Evolutionary conservation across 2,329 filamentous ascomycete genomes (phyloP).

Genomic region (Xylaria sp.): DNA sequence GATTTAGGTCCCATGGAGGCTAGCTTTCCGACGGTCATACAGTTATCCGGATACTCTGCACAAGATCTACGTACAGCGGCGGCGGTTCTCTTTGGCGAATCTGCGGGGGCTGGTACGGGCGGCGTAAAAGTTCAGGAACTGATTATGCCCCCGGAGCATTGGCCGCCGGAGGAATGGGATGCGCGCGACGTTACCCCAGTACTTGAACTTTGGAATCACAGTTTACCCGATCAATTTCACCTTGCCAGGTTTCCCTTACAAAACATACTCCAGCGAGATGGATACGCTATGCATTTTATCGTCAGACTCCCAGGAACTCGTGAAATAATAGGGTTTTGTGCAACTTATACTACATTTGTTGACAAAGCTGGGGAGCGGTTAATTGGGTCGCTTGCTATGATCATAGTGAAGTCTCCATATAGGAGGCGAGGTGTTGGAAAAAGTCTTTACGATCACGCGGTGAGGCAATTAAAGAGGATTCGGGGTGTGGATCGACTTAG

Average conservation of each 20-base stretch:
- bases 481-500: slow-evolving; percentile 65
- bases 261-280: slow-evolving; percentile 63
- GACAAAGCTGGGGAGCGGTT: slow-evolving; percentile 63
- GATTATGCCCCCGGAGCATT: slow-evolving; percentile 51
- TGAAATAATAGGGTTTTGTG: slow-evolving; percentile 66
- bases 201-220: slow-evolving; percentile 60
- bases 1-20: slow-evolving; percentile 54
- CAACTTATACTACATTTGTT: slow-evolving; percentile 68
- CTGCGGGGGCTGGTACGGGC: slow-evolving; percentile 31
- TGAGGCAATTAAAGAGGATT: slow-evolving; percentile 61
- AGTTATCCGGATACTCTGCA: slow-evolving; percentile 60
- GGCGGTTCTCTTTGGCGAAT: slow-evolving; percentile 61
- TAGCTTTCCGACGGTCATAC: slow-evolving; percentile 64
- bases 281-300: slow-evolving; percentile 68
- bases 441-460: slow-evolving; percentile 63
- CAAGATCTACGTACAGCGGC: slow-evolving; percentile 62
- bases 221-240: slow-evolving; percentile 59
- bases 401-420: slow-evolving; percentile 63
- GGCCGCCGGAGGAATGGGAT: slow-evolving; percentile 57
- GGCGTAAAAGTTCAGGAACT: slow-evolving; percentile 48
- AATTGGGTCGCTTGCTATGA: slow-evolving; percentile 65
- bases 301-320: slow-evolving; percentile 60
- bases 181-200: slow-evolving; percentile 51
- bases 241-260: slow-evolving; percentile 57
- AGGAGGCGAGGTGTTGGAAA: slow-evolving; percentile 63